These are phyloP conservation scores for Eucalyptus globulus DNA, from an alignment of 345 rosid species.

Conservation along the genomic window DNA sequence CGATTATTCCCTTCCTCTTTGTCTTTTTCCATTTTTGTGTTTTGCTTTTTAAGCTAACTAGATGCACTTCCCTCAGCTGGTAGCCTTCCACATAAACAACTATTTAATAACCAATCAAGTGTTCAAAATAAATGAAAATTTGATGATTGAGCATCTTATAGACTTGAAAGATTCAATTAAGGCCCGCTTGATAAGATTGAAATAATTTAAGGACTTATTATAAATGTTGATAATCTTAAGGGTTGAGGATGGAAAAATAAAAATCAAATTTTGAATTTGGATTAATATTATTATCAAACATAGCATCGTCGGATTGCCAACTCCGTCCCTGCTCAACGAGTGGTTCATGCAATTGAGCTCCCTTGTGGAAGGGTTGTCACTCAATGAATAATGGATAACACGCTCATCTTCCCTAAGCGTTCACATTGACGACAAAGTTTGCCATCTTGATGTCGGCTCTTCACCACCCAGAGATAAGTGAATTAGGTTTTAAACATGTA, in stretches of 20 bases:
- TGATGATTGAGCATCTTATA: not conserved
- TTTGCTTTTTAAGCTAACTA: not conserved
- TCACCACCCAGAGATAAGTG: too few relatives aligned
- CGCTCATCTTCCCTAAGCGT: accelerated
- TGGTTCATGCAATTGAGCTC: accelerated
- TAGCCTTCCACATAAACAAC: not conserved
- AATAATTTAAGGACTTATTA: not conserved
- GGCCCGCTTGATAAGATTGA: not conserved
- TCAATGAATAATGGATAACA: not conserved
- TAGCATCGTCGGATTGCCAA: accelerated
- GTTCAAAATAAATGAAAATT: not conserved
- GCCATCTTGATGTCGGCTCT: not conserved
- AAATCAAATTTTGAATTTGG: not conserved
- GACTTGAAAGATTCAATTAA: not conserved
- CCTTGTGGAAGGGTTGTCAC: not conserved
- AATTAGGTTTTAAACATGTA: not conserved
- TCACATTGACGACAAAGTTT: not conserved
- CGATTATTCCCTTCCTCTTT: not conserved
- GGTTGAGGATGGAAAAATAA: not conserved
- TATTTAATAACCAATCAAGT: not conserved
- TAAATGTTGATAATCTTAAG: not conserved
- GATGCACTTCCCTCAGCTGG: not conserved
- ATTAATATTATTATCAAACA: not conserved
- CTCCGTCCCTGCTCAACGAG: accelerated
- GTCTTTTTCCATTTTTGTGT: not conserved